Base-by-base conservation (phyloP, 345 rosid genomes). In the Gossypium australe region DNA sequence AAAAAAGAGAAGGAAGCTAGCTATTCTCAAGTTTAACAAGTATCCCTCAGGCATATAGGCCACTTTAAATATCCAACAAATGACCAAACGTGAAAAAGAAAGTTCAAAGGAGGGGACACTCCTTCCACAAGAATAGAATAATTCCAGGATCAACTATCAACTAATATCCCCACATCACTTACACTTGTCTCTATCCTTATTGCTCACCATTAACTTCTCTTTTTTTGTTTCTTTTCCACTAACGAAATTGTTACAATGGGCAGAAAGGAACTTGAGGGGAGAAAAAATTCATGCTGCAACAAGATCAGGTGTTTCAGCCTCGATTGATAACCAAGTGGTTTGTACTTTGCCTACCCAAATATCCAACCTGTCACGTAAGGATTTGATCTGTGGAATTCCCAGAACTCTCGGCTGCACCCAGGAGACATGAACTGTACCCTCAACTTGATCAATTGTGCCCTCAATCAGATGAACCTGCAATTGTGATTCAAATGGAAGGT, bases 381-480 rank as follows among this genome's bases (percentile, higher is more conserved):
- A 89, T 81, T 83, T 89, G 84, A 96, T 86, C 85, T 96, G 99
- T 38, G 90, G 86, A 59, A 92, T 93, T 70, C 97, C 99, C 87
- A 96, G 76, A 77, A 96, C 99, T 84, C 99, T 87, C 1, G 99
- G 99, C 79, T 96, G 99, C 55, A 94, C 99, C 99, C 99, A 93
- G 3, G 99, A 91, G 27, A 96, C 89, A 1, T 96, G 81, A 12
- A 96, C 92, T 4, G 91, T 91, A 72, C 97, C 94, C 75, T 92
- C 90, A 48, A 96, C 99, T 90, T 96, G 97, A 85, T 95, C 98
- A n/a, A 95, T 85, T 60, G 93, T 90, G 9, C 99, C 99, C 84
- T 95, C 97, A 1, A 95, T 90, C 71, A 95, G 92, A 86, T 88
- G 99, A 84, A 93, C 99, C 99, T 95, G 90, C 53, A 79, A 20